Evolutionary conservation across 1,139 yeast species (phyloP).

Genomic region (Schwanniomyces etchellsii): DNA sequence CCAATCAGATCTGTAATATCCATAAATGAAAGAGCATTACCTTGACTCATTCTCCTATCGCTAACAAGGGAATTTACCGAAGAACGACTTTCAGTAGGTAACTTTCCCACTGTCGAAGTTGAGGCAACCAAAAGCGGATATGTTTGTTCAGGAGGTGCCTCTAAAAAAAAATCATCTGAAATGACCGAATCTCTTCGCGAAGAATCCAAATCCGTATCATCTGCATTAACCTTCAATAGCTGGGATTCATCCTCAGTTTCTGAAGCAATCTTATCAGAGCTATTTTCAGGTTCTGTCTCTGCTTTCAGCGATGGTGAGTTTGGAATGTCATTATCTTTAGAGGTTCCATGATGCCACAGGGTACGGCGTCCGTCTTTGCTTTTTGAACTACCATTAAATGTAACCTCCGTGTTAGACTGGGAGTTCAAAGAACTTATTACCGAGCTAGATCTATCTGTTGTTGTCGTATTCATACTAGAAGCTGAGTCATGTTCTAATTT

Average conservation of each 20-base stretch:
- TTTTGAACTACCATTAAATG: too few relatives aligned
- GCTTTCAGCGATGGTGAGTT: not conserved
- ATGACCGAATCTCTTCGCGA: conserved; percentile 18
- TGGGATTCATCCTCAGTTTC: not conserved
- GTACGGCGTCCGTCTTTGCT: too few relatives aligned
- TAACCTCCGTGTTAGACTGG: not conserved
- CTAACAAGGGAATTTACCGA: conserved; percentile 24
- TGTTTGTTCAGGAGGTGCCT: conserved; percentile 30
- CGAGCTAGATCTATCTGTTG: not conserved
- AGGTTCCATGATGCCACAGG: too few relatives aligned
- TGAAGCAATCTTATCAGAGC: conserved; percentile 1
- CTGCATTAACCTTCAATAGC: not conserved
- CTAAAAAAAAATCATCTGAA: conserved; percentile 16
- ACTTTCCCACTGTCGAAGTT: conserved; percentile 15
- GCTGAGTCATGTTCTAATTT: not conserved
- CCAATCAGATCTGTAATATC: conserved; percentile 1
- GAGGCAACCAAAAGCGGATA: conserved; percentile 33
- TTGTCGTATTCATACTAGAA: not conserved
- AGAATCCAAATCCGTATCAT: conserved; percentile 1
- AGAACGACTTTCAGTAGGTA: conserved; percentile 12
- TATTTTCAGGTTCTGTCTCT: not conserved
- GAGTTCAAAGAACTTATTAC: not conserved
- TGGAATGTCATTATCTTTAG: too few relatives aligned
- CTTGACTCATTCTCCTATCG: conserved; percentile 21
- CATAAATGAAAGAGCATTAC: not conserved